Evolutionary conservation across 2,329 filamentous ascomycete genomes (phyloP), one percentile per base, ranked within the genome.

Genomic region (Neocatenulostroma microsporum): DNA sequence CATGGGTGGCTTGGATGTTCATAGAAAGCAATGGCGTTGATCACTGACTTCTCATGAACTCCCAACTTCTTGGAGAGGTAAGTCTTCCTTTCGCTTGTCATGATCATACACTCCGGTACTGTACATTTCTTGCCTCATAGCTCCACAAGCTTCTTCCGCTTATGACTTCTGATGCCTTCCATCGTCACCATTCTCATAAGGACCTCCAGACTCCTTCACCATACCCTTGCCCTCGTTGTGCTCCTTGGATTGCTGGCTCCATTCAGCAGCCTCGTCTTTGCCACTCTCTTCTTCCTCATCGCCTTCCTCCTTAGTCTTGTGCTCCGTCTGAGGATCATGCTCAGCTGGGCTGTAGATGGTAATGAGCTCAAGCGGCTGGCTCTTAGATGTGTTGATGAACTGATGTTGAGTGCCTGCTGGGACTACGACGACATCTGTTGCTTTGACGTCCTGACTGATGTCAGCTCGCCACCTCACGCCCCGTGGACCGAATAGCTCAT

Each of bases 371-470:
- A 80, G 54, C 2, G 76, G 75, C 33, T 68, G 67, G 1, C 71
- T 64, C 2, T 76, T 76, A 13, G 50, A 55, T 2, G 65, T 75
- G 39, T 79, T 80, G 33, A 80, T 61, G 53, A 81, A 80, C 51
- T 80, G 76, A 53, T 80, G 76, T 55, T 76, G 73, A 2, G 76
- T 80, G 0, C 77, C 77, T 0, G 77, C 78, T 0, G 78, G 77
- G 3, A 81, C 76, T 33, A 80, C 67, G 17, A 80, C 69, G 12
- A 78, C 57, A 56, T 77, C 66, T 36, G 72, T 70, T 4, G 73
- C 72, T 35, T 67, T 68, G 40, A 78, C 57, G 30, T 66, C 61
- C 42, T 66, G 28, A 20, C 10, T 15, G 19, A 20, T 12, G n/a
- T 21, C 3, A 27, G 17, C n/a, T n/a, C n/a, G n/a, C n/a, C n/a